Percentiles rank a stretch among this genome's conserved stretches.
Conservation (phyloP, 2,329 filamentous ascomycete genomes). For the Penicillium sp. region DNA sequence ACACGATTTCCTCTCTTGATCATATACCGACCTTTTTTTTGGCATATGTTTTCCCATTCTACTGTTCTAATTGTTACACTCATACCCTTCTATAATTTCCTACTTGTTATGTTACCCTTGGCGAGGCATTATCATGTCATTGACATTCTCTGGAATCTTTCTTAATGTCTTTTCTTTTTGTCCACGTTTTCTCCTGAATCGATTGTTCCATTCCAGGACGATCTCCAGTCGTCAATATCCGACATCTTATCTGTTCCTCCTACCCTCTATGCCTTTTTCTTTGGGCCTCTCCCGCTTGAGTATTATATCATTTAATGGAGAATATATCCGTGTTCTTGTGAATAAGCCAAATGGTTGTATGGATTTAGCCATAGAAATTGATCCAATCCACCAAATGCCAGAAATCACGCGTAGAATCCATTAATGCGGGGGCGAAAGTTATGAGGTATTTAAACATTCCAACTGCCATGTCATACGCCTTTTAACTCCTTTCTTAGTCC, state of each 20-base stretch:
- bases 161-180: conserved; percentile 13
- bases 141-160: conserved; percentile 22
- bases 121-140: conserved; percentile 5
- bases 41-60: conserved; percentile 8
- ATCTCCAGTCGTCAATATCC: background rate
- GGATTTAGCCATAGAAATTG: conserved; percentile 5
- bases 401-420: conserved; percentile 5
- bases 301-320: background rate
- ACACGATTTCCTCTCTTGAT: conserved; percentile 18
- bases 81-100: conserved; percentile 14
- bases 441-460: conserved; percentile 21
- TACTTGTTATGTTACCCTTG: conserved; percentile 4
- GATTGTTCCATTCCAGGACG: background rate
- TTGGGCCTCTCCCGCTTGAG: background rate
- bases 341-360: background rate
- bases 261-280: background rate
- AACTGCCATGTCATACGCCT: conserved; percentile 3
- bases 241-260: background rate
- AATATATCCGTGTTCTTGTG: background rate
- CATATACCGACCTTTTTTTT: background rate
- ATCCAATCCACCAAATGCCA: background rate
- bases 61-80: conserved; percentile 19
- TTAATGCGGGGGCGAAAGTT: conserved; percentile 8
- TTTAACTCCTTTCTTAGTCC: conserved; percentile 3
- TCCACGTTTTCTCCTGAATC: background rate